A percentile compares a stretch with the other conserved stretches of the same genome.
These are phyloP conservation scores for Ophiorrhiza pumila DNA, from an alignment of 257 asterid genomes.

Conservation along the genomic window DNA sequence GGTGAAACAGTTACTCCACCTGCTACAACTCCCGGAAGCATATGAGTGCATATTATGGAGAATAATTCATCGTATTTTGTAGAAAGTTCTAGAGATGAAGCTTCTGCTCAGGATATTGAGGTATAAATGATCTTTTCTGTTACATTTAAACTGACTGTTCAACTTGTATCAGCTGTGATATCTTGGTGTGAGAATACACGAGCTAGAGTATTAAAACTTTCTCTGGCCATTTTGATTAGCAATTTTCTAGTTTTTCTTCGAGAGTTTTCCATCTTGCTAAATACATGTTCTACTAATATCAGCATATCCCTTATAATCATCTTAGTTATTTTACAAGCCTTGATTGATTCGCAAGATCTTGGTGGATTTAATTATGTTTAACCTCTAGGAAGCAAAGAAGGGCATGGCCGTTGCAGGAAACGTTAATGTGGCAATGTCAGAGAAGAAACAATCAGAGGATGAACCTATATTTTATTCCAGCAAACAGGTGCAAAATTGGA, in stretches of 20 bases:
- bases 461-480: slow-evolving; percentile 70
- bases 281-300: background rate
- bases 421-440: slow-evolving; percentile 42
- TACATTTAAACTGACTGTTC: slow-evolving; percentile 21
- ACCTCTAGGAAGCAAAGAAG: slow-evolving; percentile 57
- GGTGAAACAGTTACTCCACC: slow-evolving; percentile 45
- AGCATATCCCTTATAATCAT: background rate
- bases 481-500: slow-evolving; percentile 63
- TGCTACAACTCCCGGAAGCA: slow-evolving; percentile 41
- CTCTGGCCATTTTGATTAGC: background rate
- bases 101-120: slow-evolving; percentile 64
- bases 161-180: slow-evolving; percentile 6
- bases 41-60: slow-evolving; percentile 40
- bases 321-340: background rate
- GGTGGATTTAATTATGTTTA: background rate
- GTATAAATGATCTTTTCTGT: slow-evolving; percentile 32
- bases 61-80: slow-evolving; percentile 41
- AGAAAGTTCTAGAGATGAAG: slow-evolving; percentile 46
- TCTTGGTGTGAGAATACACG: background rate
- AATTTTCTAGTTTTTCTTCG: background rate
- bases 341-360: background rate
- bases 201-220: background rate
- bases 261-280: background rate
- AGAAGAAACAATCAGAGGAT: slow-evolving; percentile 64
- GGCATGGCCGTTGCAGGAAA: slow-evolving; percentile 53